A percentile compares a stretch with the other conserved stretches of the same genome.
phyloP scores from a whole-genome alignment of 306 rosid genomes.

The Cucurbita pepo region DNA sequence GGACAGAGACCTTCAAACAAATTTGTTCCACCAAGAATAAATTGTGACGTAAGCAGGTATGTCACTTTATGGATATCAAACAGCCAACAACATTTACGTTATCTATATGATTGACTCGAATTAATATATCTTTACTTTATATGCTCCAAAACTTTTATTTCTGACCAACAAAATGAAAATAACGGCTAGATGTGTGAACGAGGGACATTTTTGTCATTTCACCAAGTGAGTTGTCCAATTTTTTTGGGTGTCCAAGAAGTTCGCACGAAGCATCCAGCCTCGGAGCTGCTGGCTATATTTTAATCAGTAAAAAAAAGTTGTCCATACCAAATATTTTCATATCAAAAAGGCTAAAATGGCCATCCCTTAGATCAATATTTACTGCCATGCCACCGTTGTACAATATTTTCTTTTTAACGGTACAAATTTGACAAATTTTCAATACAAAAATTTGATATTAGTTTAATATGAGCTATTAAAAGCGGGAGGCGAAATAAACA shows the following conservation, averaged over 20 bases:
- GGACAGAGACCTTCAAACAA: no score
- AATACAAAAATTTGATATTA: no score
- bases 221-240: not conserved
- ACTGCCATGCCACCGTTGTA: not conserved
- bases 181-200: not conserved
- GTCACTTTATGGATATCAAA: not conserved
- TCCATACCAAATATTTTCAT: no score
- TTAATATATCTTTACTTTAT: not conserved
- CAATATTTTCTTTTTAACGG: not conserved
- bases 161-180: not conserved
- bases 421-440: no score
- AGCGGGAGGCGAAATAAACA: no score
- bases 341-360: not conserved
- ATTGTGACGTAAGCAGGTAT: not conserved
- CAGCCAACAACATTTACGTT: not conserved
- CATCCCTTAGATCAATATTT: not conserved
- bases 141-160: not conserved
- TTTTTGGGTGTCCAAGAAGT: not conserved
- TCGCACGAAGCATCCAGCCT: not conserved
- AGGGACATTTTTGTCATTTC: not conserved
- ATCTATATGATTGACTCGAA: not conserved
- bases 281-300: not conserved
- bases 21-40: not conserved
- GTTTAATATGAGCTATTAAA: no score
- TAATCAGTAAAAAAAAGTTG: not conserved